Percentiles rank a stretch among this genome's conserved stretches.
Evolutionary conservation across 1,284 basidiomycete genomes (phyloP).

Genomic region (Malassezia obtusa): DNA sequence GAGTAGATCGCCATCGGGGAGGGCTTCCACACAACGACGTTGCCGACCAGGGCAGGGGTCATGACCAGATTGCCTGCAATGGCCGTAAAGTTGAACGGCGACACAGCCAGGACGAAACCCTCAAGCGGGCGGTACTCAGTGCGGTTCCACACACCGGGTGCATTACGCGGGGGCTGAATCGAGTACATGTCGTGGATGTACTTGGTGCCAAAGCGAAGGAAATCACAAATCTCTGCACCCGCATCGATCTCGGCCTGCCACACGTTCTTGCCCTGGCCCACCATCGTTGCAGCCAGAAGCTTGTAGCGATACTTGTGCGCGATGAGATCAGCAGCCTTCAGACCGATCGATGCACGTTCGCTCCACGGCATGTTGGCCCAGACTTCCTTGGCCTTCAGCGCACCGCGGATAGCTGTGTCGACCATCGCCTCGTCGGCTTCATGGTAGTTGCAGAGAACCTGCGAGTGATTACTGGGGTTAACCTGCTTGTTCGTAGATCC

Average conservation of each 20-base stretch:
- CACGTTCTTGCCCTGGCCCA: conserved; percentile 96
- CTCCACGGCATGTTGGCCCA: conserved; percentile 95
- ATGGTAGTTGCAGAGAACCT: conserved; percentile 74
- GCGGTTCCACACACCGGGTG: conserved; percentile 86
- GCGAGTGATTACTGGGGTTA: conserved; percentile 54
- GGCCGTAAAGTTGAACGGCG: conserved; percentile 82
- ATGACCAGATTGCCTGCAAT: conserved; percentile 39
- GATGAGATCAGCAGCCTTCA: conserved; percentile 73
- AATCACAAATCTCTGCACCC: conserved; percentile 87
- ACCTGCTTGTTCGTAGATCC: conserved; percentile 57
- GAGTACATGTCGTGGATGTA: conserved; percentile 89
- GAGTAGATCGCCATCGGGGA: conserved; percentile 89
- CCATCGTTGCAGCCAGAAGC: conserved; percentile 90
- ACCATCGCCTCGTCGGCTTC: conserved; percentile 65
- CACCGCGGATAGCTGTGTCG: conserved; percentile 71
- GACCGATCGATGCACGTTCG: conserved; percentile 91
- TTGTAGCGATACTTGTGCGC: conserved; percentile 84
- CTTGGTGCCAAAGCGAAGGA: conserved; percentile 92
- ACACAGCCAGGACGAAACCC: conserved; percentile 92
- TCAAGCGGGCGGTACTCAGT: conserved; percentile 91
- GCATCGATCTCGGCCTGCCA: conserved; percentile 99
- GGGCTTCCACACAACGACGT: conserved; percentile 94
- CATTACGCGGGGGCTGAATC: conserved; percentile 78
- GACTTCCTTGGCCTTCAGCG: conserved; percentile 69
- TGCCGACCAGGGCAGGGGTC: conserved; percentile 85